Evolutionary conservation across 371 early-diverging fungal species (phyloP), one percentile per base, ranked within the genome.

Genomic region (Mortierella sp.): DNA sequence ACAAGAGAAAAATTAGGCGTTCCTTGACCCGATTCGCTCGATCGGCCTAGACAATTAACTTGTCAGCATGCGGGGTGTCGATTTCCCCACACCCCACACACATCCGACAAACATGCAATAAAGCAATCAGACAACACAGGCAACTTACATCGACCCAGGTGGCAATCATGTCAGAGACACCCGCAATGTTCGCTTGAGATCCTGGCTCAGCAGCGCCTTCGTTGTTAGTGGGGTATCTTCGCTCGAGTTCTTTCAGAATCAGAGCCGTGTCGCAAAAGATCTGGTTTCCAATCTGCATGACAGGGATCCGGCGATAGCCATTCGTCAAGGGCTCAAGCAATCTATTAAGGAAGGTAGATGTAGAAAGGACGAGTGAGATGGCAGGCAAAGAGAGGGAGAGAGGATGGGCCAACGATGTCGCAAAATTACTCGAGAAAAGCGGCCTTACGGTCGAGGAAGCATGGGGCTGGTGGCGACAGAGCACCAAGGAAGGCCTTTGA

Each of bases 231-330:
- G 78, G 82, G 24, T 79, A 91, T 87, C 90, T 87, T 50, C 80
- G 75, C 76, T 92, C 93, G 1, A 93, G 82, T 71, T 90, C 92
- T 43, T 86, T 86, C 55, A 92, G 46, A 37, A 91, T 91, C 34
- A 81, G n/a, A 34, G 85, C 88, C 0, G 91, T 88, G 55, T 93
- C 92, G 44, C 92, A 90, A 53, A 81, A 93, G 1, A 91, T 83
- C 70, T 92, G 89, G 72, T 88, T 89, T 24, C 92, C 92, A 28
- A 93, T 92, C 76, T 92, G 92, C 57, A 93, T 87, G 40, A 93
- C 88, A 2, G 93, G 93, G 14, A 93, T 91, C 28, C 91, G 90
- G 48, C 93, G 86, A 74, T 90, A 92, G 4, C 92, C 92, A 73
- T 90, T 90, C 53, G 91, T 87, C 72, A 93, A 82, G 51, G 91